These are phyloP conservation scores for Rhizopogon vesiculosus DNA, from an alignment of 768 basidiomycete genomes.

Conservation along the genomic window DNA sequence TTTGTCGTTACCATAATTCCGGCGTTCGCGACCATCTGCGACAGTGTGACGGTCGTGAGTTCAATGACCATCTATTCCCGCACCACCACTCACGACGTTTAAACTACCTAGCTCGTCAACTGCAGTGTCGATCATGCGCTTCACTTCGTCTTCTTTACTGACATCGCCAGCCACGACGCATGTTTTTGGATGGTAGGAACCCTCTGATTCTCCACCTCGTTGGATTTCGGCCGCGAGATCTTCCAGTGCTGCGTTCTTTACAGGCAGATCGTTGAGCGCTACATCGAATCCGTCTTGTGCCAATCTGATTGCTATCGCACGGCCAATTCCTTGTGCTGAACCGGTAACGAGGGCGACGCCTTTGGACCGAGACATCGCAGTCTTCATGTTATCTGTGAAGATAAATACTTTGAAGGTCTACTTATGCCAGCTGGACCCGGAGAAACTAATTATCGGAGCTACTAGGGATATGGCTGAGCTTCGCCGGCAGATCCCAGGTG, in stretches of 20 bases:
- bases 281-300: conserved; percentile 29
- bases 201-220: background rate
- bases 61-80: too few species aligned
- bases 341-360: conserved; percentile 32
- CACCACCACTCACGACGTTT: conserved; percentile 37
- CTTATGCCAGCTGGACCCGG: too few species aligned
- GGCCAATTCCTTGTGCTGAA: conserved; percentile 23
- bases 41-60: too few species aligned
- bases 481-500: too few species aligned
- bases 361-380: conserved; percentile 17
- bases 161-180: conserved; percentile 8
- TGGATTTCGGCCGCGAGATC: conserved; percentile 10
- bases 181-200: too few species aligned
- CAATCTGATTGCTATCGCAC: conserved; percentile 9
- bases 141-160: conserved; percentile 35
- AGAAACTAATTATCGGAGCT: too few species aligned
- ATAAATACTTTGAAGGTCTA: too few species aligned
- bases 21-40: too few species aligned
- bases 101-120: conserved; percentile 34
- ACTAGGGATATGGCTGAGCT: too few species aligned
- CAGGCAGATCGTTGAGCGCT: conserved; percentile 25
- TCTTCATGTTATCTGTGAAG: too few species aligned
- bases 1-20: too few species aligned
- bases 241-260: conserved; percentile 24
- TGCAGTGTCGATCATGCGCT: conserved; percentile 30